Conservation (phyloP, 164 flowering plant species). For the Vitis riparia region DNA sequence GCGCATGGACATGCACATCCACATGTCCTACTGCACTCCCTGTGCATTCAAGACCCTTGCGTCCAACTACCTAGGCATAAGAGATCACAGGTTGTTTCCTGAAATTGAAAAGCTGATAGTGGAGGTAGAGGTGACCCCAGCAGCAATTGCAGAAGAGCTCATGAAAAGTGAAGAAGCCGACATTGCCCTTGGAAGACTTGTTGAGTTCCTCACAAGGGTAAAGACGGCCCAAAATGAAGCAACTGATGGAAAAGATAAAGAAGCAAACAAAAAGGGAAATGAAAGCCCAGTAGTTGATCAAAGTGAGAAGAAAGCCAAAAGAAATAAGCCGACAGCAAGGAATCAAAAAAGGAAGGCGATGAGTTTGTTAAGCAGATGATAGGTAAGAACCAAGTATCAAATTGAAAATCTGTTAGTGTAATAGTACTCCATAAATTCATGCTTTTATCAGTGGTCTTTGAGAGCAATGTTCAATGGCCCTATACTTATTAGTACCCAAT, state of each 20-base stretch:
- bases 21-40: slow-evolving; percentile 16
- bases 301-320: background rate
- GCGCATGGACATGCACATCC: slow-evolving; percentile 33
- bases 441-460: too few relatives aligned
- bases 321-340: background rate
- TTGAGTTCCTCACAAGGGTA: slow-evolving; percentile 6
- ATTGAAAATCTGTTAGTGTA: too few relatives aligned
- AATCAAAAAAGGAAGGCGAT: too few relatives aligned
- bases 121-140: slow-evolving; percentile 16
- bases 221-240: slow-evolving; percentile 3
- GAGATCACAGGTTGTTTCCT: background rate
- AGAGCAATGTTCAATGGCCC: too few relatives aligned
- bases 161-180: slow-evolving; percentile 11
- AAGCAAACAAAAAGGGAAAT: background rate
- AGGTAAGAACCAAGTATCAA: too few relatives aligned
- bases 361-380: too few relatives aligned
- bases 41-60: slow-evolving; percentile 17
- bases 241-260: background rate
- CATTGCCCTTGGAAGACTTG: background rate
- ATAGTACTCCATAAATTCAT: too few relatives aligned
- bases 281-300: background rate
- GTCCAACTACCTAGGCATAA: slow-evolving; percentile 14
- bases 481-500: too few relatives aligned
- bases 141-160: slow-evolving; percentile 18
- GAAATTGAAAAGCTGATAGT: slow-evolving; percentile 15